Conservation (phyloP, 2,329 filamentous ascomycete genomes). For the Fonsecaea pugnacius region DNA sequence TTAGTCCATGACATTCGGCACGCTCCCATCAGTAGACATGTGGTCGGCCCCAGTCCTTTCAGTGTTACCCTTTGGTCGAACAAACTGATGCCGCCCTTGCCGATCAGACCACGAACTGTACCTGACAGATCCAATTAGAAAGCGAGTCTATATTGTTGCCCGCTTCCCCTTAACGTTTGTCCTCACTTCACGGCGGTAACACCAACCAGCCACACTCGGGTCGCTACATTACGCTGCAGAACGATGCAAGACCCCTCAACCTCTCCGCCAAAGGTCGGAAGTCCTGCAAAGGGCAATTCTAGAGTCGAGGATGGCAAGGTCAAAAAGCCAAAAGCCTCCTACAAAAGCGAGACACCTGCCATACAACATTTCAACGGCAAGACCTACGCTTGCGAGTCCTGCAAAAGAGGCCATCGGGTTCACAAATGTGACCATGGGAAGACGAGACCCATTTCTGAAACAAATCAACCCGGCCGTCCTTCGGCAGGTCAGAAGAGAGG, state of each 20-base stretch:
- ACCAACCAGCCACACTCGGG: slow-evolving; percentile 7
- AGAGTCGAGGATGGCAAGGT: slow-evolving; percentile 33
- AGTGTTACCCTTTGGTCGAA: background rate
- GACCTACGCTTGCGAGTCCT: slow-evolving; percentile 37
- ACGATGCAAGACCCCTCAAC: slow-evolving; percentile 23
- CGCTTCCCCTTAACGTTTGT: background rate
- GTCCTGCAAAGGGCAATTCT: slow-evolving; percentile 24
- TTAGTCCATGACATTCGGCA: background rate
- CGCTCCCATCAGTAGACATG: background rate
- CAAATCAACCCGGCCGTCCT: slow-evolving; percentile 36
- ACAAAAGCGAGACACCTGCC: slow-evolving; percentile 26
- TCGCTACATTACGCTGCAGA: background rate
- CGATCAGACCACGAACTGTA: background rate
- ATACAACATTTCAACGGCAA: slow-evolving; percentile 37
- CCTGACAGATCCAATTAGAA: background rate
- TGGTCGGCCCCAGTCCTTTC: background rate
- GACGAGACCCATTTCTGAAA: slow-evolving; percentile 34
- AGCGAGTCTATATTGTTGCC: background rate
- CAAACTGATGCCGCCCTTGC: background rate
- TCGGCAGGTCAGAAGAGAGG: slow-evolving; percentile 35
- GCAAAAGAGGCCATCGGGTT: slow-evolving; percentile 37
- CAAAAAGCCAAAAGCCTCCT: slow-evolving; percentile 22
- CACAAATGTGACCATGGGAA: slow-evolving; percentile 37
- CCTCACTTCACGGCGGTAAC: background rate
- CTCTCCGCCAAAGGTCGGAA: slow-evolving; percentile 17